Evolutionary conservation across 768 basidiomycete genomes (phyloP).

Genomic region (Pleurotus tuber-regium): DNA sequence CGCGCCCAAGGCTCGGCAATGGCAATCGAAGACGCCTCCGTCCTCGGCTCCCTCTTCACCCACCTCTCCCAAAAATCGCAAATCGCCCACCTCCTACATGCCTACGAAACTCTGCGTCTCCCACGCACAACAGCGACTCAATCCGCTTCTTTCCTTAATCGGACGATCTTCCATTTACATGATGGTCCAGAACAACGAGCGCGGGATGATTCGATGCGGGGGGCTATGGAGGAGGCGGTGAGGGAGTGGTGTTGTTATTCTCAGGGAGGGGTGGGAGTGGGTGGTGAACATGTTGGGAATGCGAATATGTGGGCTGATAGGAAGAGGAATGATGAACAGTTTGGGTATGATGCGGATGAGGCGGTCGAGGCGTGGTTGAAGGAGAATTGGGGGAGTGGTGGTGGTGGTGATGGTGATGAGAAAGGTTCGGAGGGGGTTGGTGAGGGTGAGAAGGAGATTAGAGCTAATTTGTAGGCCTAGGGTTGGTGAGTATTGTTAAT

Average conservation of each 20-base stretch:
- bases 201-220: conserved; percentile 50
- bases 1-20: conserved; percentile 56
- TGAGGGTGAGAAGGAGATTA: no score
- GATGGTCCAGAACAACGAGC: conserved; percentile 56
- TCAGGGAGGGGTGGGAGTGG: conserved; percentile 15
- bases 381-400: neutral
- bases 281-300: conserved; percentile 24
- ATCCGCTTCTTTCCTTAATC: conserved; percentile 45
- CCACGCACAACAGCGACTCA: conserved; percentile 49
- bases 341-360: conserved; percentile 54
- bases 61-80: conserved; percentile 40
- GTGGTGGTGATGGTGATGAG: no score
- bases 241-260: no score
- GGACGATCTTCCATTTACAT: conserved; percentile 51
- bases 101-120: conserved; percentile 52
- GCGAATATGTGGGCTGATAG: conserved; percentile 59
- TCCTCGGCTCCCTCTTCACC: conserved; percentile 51
- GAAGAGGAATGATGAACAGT: conserved; percentile 41
- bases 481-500: no score
- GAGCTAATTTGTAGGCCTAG: no score
- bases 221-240: conserved; percentile 43
- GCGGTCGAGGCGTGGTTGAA: conserved; percentile 50
- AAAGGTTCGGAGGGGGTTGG: no score
- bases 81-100: conserved; percentile 43
- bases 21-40: conserved; percentile 53